Conservation (phyloP, 1,284 basidiomycete species). For the Fomitopsis schrenkii region DNA sequence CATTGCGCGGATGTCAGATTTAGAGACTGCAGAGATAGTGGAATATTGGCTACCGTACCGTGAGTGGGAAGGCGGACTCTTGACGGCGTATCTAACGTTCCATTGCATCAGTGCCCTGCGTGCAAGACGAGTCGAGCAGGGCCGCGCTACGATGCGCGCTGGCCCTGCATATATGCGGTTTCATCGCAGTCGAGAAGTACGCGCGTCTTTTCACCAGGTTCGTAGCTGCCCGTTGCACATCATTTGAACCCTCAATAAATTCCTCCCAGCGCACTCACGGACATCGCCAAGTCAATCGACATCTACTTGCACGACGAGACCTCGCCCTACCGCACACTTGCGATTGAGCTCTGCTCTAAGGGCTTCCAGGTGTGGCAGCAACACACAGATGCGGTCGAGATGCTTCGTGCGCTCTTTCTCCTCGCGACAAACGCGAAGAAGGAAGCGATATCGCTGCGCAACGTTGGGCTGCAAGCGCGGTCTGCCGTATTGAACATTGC, state of each 20-base stretch:
- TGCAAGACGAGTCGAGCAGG: slow-evolving; percentile 52
- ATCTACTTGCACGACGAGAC: slow-evolving; percentile 73
- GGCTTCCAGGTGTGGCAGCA: slow-evolving; percentile 95
- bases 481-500: slow-evolving; percentile 85
- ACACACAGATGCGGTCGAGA: slow-evolving; percentile 88
- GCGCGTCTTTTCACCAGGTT: slow-evolving; percentile 73
- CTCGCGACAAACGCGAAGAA: slow-evolving; percentile 75
- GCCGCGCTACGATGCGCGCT: slow-evolving; percentile 55
- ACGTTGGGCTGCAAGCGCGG: slow-evolving; percentile 66
- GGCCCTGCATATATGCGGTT: slow-evolving; percentile 78
- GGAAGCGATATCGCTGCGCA: slow-evolving; percentile 60
- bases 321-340: slow-evolving; percentile 65
- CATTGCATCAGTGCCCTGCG: slow-evolving; percentile 60
- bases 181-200: slow-evolving; percentile 81
- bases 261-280: slow-evolving; percentile 66
- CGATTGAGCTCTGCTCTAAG: slow-evolving; percentile 85
- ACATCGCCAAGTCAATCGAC: slow-evolving; percentile 80
- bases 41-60: slow-evolving; percentile 68
- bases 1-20: slow-evolving; percentile 62
- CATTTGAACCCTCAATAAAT: neutral
- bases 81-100: slow-evolving; percentile 8
- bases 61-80: slow-evolving; percentile 29
- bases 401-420: slow-evolving; percentile 82
- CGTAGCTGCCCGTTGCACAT: slow-evolving; percentile 9
- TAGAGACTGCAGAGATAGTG: slow-evolving; percentile 56